Evolutionary conservation across 495 filamentous ascomycete species (phyloP), one percentile per base, ranked within the genome.

Genomic region (Penicilliopsis zonata): DNA sequence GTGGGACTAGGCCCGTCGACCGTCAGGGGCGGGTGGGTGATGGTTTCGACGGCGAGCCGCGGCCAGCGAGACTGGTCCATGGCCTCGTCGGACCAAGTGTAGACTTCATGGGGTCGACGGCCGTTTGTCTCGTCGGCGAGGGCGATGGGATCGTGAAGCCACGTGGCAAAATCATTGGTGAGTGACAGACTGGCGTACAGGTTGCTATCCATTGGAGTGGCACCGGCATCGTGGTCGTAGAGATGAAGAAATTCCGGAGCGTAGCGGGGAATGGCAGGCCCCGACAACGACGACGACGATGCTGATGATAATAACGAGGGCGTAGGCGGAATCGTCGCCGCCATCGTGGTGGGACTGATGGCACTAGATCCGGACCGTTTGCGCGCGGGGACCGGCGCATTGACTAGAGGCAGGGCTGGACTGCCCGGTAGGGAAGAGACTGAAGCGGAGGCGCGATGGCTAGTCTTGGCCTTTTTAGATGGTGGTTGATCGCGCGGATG

Each of bases 401-500:
- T n/a, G n/a, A n/a, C n/a, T n/a, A n/a, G n/a, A n/a, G n/a, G n/a
- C 24, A 57, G 43, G 18, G 45, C 39, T 15, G 53, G 52, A 26
- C 37, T 39, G 60, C 42, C 56, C 6, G 65, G 52, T 18, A 67
- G 61, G n/a, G 70, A 76, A 37, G 68, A 73, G 36, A 81, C 57
- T 0, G 86, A 93, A 24, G 72, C 69, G 5, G 72, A 82, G 3
- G 76, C 47, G 24, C 76, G 77, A 57, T 94, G 87, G 31, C 63
- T 71, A 9, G 65, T 80, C 49, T 93, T 94, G 0, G 78, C 43
- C 43, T 80, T 83, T 50, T 93, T 95, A 4, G 65, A 41, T 10
- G 71, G 68, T 5, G 64, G 71, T 29, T 67, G 69, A 41, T 81
- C 80, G 20, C 72, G 61, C 3, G 41, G 34, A 27, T 37, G 40